Evolutionary conservation across 345 rosid species (phyloP).

Genomic region (Trapa incisa): DNA sequence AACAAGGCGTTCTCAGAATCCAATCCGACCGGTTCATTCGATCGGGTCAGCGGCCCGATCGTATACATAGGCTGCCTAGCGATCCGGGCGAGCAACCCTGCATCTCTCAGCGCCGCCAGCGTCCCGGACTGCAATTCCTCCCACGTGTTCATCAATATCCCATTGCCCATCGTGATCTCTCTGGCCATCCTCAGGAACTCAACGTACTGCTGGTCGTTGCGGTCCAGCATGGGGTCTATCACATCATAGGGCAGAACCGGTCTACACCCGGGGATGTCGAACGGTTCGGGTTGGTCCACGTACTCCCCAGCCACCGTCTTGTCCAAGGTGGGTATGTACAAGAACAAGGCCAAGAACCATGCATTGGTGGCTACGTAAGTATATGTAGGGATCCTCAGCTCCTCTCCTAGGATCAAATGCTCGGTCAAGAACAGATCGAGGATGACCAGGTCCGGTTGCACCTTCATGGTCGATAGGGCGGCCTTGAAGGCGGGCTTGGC

Average conservation of each 20-base stretch:
- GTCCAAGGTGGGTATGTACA: constrained; percentile 24
- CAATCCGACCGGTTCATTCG: not conserved
- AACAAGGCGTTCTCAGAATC: not conserved
- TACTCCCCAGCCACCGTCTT: constrained; percentile 28
- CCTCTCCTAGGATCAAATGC: constrained; percentile 23
- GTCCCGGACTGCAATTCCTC: constrained; percentile 34
- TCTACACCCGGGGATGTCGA: constrained; percentile 45
- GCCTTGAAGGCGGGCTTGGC: constrained; percentile 19
- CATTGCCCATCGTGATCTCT: constrained; percentile 27
- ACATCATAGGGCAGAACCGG: constrained; percentile 32
- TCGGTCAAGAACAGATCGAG: constrained; percentile 38
- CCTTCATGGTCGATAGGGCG: constrained; percentile 16
- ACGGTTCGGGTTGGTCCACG: constrained; percentile 19
- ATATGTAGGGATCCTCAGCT: constrained; percentile 25
- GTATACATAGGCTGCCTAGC: constrained; percentile 28
- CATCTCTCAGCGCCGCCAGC: constrained; percentile 25
- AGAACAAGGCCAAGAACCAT: constrained; percentile 34
- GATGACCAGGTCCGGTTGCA: constrained; percentile 31
- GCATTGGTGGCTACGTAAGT: constrained; percentile 28
- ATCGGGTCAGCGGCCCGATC: constrained; percentile 34
- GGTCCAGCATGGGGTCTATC: constrained; percentile 25
- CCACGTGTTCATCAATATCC: constrained; percentile 51
- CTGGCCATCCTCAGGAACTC: constrained; percentile 12
- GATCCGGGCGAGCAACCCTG: constrained; percentile 7
- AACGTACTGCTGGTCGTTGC: constrained; percentile 8